These are phyloP conservation scores for Mediolabrus comicus DNA, from an alignment of 108 stramenopile species.

Conservation along the genomic window DNA sequence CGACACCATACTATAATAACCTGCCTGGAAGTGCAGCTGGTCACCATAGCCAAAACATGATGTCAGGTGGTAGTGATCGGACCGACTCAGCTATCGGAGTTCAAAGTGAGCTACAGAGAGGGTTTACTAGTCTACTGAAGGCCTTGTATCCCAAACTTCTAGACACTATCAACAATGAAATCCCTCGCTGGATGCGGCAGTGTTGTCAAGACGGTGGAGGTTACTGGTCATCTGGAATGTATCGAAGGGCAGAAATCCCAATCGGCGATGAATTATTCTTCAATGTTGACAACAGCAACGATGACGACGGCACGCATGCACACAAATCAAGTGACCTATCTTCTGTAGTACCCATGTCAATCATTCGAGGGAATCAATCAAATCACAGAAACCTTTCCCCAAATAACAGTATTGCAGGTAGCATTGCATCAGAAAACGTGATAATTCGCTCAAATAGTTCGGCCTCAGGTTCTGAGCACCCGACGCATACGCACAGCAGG, in stretches of 20 bases:
- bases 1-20: neutral
- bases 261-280: neutral
- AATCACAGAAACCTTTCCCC: neutral
- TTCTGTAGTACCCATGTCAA: neutral
- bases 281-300: neutral
- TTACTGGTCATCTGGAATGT: slow-evolving; percentile 73
- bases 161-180: slow-evolving; percentile 61
- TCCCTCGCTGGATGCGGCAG: slow-evolving; percentile 75
- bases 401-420: neutral
- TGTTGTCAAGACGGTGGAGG: slow-evolving; percentile 69
- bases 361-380: neutral
- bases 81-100: slow-evolving; percentile 82
- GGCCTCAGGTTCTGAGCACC: neutral
- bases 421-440: neutral
- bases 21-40: neutral
- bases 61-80: slow-evolving; percentile 42
- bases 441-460: neutral
- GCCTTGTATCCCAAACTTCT: slow-evolving; percentile 62
- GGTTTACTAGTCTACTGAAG: slow-evolving; percentile 66
- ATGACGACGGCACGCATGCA: neutral
- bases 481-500: neutral
- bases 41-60: neutral
- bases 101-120: slow-evolving; percentile 84
- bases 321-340: neutral
- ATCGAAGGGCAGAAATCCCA: slow-evolving; percentile 67